A percentile compares a stretch with the other conserved stretches of the same genome.
These are phyloP conservation scores for Scutellaria baicalensis DNA, from an alignment of 257 asterid species.

Conservation along the genomic window DNA sequence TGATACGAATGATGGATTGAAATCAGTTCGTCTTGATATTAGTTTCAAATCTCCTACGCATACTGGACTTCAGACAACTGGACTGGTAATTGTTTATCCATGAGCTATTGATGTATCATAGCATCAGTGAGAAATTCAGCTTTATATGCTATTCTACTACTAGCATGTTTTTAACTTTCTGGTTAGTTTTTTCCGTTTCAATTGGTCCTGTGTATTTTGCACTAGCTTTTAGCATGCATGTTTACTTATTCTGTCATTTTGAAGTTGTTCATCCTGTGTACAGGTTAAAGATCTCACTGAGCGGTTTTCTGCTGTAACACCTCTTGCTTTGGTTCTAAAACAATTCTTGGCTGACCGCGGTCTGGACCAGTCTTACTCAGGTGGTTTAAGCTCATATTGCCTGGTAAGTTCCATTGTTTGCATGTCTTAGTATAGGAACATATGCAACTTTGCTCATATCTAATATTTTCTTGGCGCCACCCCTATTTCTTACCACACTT, in stretches of 20 bases:
- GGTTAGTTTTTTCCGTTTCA: not conserved
- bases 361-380: conserved; percentile 95
- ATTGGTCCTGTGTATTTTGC: conserved; percentile 5
- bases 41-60: conserved; percentile 97
- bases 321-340: conserved; percentile 88
- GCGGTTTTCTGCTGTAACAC: conserved; percentile 86
- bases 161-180: not conserved
- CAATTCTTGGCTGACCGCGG: conserved; percentile 98
- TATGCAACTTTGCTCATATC: not conserved
- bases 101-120: conserved; percentile 2
- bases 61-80: conserved; percentile 96
- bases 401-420: conserved; percentile 50
- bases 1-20: conserved; percentile 44
- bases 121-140: not conserved
- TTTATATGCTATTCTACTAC: conserved; percentile 2
- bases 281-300: conserved; percentile 95
- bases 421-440: not conserved
- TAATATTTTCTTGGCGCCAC: not conserved
- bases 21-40: conserved; percentile 88
- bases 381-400: conserved; percentile 95
- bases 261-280: conserved; percentile 11
- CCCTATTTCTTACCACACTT: not conserved
- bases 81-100: conserved; percentile 55
- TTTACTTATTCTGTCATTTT: not conserved
- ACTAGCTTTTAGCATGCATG: conserved; percentile 7